phyloP scores from a whole-genome alignment of 2,329 filamentous ascomycete genomes.

The Clonostachys sp. region DNA sequence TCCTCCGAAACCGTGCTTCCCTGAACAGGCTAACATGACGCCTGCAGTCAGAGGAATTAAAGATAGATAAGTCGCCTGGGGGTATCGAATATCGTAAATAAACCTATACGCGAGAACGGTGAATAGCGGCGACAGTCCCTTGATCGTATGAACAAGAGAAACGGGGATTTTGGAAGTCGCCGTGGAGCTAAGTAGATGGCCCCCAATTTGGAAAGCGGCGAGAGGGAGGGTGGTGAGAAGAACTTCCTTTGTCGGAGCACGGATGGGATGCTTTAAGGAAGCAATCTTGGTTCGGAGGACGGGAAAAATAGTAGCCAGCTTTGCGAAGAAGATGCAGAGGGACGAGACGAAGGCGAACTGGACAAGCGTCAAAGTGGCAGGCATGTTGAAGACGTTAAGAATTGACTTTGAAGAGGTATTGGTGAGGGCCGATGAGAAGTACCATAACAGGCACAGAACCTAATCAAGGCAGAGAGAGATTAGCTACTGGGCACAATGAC shows the following conservation, averaged over 20 bases:
- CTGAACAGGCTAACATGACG: constrained; percentile 95
- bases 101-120: constrained; percentile 91
- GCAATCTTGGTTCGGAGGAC: constrained; percentile 67
- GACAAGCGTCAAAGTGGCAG: constrained; percentile 83
- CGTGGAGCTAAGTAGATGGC: constrained; percentile 89
- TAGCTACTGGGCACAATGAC: too few species aligned
- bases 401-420: constrained; percentile 99
- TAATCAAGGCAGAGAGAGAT: constrained; percentile 26
- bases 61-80: constrained; percentile 79
- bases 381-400: constrained; percentile 83
- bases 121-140: constrained; percentile 91
- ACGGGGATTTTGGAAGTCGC: constrained; percentile 94
- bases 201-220: constrained; percentile 87
- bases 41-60: constrained; percentile 87
- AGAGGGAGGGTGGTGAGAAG: constrained; percentile 86
- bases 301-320: constrained; percentile 70
- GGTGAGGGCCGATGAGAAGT: constrained; percentile 88
- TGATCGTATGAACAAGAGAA: constrained; percentile 96
- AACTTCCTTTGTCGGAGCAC: constrained; percentile 74
- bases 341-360: constrained; percentile 92
- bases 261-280: constrained; percentile 78
- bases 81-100: constrained; percentile 85
- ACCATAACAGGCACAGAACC: constrained; percentile 87
- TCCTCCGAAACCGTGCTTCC: constrained; percentile 70
- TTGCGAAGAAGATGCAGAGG: constrained; percentile 78